Percentiles rank a stretch among this genome's conserved stretches.
Evolutionary conservation across 345 rosid species (phyloP).

Genomic region (Citrus sinensis): DVS_A1.0 CM039163.1:46876001-46876500

Average conservation of each 20-base stretch:
- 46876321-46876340: conserved; percentile 43
- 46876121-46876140: too few relatives aligned
- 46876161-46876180: too few relatives aligned
- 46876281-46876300: conserved; percentile 63
- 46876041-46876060: conserved; percentile 70
- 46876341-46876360: neutral
- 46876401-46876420: neutral
- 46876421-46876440: neutral
- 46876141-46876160: too few relatives aligned
- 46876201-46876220: conserved; percentile 7
- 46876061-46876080: conserved; percentile 59
- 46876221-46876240: neutral
- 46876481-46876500: neutral
- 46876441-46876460: conserved; percentile 2
- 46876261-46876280: conserved; percentile 57
- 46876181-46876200: neutral
- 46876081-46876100: conserved; percentile 56
- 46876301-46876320: conserved; percentile 43
- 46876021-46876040: conserved; percentile 59
- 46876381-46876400: neutral
- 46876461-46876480: neutral
- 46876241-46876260: neutral
- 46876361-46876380: neutral
- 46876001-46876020: conserved; percentile 57
- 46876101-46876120: conserved; percentile 47